Evolutionary conservation across 2,329 filamentous ascomycete species (phyloP), one percentile per base, ranked within the genome.

Genomic region (Trichophyton simii): DNA sequence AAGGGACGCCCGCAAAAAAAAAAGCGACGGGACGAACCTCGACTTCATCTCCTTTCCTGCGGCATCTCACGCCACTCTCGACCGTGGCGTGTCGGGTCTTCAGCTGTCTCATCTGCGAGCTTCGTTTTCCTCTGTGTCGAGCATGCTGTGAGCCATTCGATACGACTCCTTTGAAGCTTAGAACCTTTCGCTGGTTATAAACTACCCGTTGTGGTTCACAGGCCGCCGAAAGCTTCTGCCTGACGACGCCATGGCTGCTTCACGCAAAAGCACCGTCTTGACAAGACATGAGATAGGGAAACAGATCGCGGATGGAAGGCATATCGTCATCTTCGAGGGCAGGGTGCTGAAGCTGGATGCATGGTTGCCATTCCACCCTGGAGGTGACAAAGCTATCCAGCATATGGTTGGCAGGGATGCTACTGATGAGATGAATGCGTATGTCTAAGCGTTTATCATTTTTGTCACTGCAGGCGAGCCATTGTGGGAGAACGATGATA

Each of bases 341-440:
- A 83, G 85, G 68, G 91, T 96, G 8, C 75, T 97, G 67, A 96
- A 91, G 76, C 85, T 90, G 36, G 92, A 97, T 73, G 81, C 87
- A 44, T 99, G 91, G 89, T 77, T 95, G 59, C 84, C 84, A 60
- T 96, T 88, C 70, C 94, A 97, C 70, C 94, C 94, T 11, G 94
- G 94, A 62, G 94, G 94, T 67, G 86, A 92, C 68, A 94, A 91
- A 75, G 83, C 92, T 60, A 95, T 99, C 66, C 79, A 84, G 72
- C 94, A 99, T 72, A 94, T 96, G 90, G 83, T 97, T 63, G 91
- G 91, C 64, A 84, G 87, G 75, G 91, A 96, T 83, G 92, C 90
- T 58, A 96, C 92, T 9, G 91, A 96, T 73, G 94, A 97, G 75
- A 86, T 97, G 64, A 89, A 87, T 73, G 89, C 87, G 89, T 96